phyloP scores from a whole-genome alignment of 129 eudicot genomes.

The Chrysanthemum lavandulifolium region DNA sequence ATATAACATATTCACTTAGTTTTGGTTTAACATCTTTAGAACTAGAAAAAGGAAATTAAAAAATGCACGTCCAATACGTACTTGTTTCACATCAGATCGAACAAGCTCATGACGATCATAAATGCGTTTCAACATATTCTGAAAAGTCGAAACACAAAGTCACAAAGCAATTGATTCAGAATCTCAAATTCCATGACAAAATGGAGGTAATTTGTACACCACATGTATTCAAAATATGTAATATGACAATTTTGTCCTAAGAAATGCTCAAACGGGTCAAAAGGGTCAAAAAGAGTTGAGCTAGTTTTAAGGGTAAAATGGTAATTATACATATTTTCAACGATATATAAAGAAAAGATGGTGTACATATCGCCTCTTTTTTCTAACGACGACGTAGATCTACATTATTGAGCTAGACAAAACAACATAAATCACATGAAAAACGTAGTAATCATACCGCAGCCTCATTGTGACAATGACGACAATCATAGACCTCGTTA shows the following conservation, averaged over 20 bases:
- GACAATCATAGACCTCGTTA: conserved; percentile 88
- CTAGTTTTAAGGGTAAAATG: too few species aligned
- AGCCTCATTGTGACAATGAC: conserved; percentile 98
- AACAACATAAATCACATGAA: background rate
- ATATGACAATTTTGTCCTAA: too few species aligned
- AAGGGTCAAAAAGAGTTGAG: too few species aligned
- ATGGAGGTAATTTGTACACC: too few species aligned
- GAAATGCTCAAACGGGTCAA: too few species aligned
- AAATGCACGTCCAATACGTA: conserved; percentile 34
- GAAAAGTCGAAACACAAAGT: conserved; percentile 20
- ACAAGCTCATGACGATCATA: conserved; percentile 79
- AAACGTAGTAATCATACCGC: conserved; percentile 36
- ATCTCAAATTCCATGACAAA: conserved; percentile 10
- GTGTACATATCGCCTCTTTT: too few species aligned
- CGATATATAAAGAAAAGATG: too few species aligned
- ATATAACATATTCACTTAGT: background rate
- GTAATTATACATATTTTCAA: too few species aligned
- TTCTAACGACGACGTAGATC: background rate
- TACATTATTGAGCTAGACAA: background rate
- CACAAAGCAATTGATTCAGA: background rate
- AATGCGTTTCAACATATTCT: conserved; percentile 56
- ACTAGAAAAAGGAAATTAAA: background rate
- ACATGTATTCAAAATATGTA: background rate
- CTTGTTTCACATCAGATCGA: conserved; percentile 76
- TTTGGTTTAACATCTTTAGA: conserved; percentile 4